Percentiles rank a stretch among this genome's conserved stretches.
Conservation (phyloP, 108 stramenopile species). For the Conticribra guillardii region DNA sequence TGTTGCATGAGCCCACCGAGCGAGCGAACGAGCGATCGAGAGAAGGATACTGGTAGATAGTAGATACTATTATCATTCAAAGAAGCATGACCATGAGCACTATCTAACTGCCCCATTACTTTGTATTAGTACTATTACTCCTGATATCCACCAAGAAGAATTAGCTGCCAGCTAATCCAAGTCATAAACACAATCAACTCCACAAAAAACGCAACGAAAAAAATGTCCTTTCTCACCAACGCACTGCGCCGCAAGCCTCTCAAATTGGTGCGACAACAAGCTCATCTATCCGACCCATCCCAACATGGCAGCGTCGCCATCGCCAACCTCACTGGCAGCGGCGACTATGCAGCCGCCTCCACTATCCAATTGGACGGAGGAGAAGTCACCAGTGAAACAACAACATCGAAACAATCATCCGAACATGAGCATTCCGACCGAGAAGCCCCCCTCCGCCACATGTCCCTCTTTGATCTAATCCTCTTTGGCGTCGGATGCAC, state of each 20-base stretch:
- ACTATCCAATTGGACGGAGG: too few relatives aligned
- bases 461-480: slow-evolving; percentile 79
- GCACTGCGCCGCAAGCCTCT: slow-evolving; percentile 26
- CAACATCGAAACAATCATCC: background rate
- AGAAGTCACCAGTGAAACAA: background rate
- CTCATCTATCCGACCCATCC: slow-evolving; percentile 24
- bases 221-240: slow-evolving; percentile 11
- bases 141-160: too few relatives aligned
- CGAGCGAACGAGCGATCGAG: too few relatives aligned
- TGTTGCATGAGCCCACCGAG: too few relatives aligned
- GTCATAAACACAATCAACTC: background rate
- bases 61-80: too few relatives aligned
- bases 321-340: background rate
- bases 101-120: too few relatives aligned
- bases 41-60: too few relatives aligned
- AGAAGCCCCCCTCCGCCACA: slow-evolving; percentile 43
- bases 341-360: too few relatives aligned
- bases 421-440: too few relatives aligned
- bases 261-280: slow-evolving; percentile 20
- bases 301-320: slow-evolving; percentile 4
- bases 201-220: background rate
- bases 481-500: slow-evolving; percentile 87
- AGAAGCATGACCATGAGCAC: too few relatives aligned
- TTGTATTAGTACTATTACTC: too few relatives aligned
- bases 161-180: too few relatives aligned